Base-by-base conservation (phyloP, 2,329 filamentous ascomycete genomes). In the Stemphylium beticola region DNA sequence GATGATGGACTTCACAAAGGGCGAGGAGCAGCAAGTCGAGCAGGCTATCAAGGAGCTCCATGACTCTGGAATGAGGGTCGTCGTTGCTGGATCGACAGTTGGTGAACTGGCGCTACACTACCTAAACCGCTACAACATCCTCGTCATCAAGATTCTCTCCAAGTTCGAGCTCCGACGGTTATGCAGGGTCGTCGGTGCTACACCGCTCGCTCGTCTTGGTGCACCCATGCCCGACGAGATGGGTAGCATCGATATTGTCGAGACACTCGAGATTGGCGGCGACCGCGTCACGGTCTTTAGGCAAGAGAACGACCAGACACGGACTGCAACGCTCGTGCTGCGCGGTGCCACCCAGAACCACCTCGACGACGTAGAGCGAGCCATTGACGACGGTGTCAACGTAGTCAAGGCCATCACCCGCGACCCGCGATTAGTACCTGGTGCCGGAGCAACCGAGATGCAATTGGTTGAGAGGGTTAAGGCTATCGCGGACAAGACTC, bases 221-320 rank as follows among this genome's bases (percentile, higher is more conserved):
- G 95, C 96, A 14, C 95, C 95, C 39, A 99, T 99, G 95, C 95
- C 96, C n/a, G 95, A 99, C 67, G 95, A 99, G 83, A 98, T 96
- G 93, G 95, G 95, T 62, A 89, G 80, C 68, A 87, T 99, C 61
- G 95, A 99, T 74, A 78, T 99, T 53, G 95, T 99, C 29, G 95
- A 99, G 84, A 98, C 96, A 1, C 84, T 96, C 39, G 95, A 99
- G 79, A 98, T 99, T 74, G 95, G 95, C 62, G 95, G 95, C 67
- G 95, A 99, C 81, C 90, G 95, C 58, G 96, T 99, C 55, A 99
- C 95, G 37, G 93, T 99, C 55, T 99, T 99, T 86, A 85, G 96
- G 70, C 95, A 99, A 83, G 95, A 99, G 77, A 88, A 92, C 72
- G 92, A 96, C 68, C 85, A 88, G 50, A 98, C 96, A 45, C 87